phyloP scores from a whole-genome alignment of 371 early-diverging fungal genomes.

The Cokeromyces recurvatus region DNA sequence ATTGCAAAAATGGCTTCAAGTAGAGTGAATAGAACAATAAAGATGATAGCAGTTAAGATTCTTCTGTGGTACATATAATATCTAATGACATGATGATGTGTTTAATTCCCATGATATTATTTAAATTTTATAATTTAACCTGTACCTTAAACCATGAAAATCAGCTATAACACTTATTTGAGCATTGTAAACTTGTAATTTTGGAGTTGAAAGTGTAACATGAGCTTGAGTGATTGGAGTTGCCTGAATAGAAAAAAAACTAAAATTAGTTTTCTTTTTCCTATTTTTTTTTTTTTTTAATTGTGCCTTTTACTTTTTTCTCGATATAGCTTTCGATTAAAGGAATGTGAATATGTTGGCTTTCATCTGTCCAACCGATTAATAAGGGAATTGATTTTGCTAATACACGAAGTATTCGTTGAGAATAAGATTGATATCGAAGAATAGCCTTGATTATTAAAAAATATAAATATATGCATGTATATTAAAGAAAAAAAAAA shows the following conservation, averaged over 20 bases:
- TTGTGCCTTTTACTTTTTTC: slow-evolving; percentile 49
- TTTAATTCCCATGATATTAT: too few relatives aligned
- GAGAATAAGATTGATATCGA: slow-evolving; percentile 67
- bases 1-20: slow-evolving; percentile 64
- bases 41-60: slow-evolving; percentile 56
- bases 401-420: slow-evolving; percentile 60
- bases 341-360: slow-evolving; percentile 58
- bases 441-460: too few relatives aligned
- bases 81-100: too few relatives aligned
- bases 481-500: too few relatives aligned
- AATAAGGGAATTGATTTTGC: slow-evolving; percentile 65
- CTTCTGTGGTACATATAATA: slow-evolving; percentile 79
- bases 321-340: slow-evolving; percentile 72
- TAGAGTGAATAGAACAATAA: slow-evolving; percentile 54
- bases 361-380: slow-evolving; percentile 63
- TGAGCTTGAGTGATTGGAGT: too few relatives aligned
- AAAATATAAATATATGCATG: too few relatives aligned
- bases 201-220: slow-evolving; percentile 56
- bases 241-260: too few relatives aligned
- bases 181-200: slow-evolving; percentile 70
- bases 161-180: slow-evolving; percentile 64
- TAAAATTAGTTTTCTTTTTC: too few relatives aligned
- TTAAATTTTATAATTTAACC: too few relatives aligned
- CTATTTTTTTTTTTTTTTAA: slow-evolving; percentile 42
- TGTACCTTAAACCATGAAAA: slow-evolving; percentile 77